Evolutionary conservation across 768 basidiomycete genomes (phyloP).

Genomic region (Gymnopilus junonius): DNA sequence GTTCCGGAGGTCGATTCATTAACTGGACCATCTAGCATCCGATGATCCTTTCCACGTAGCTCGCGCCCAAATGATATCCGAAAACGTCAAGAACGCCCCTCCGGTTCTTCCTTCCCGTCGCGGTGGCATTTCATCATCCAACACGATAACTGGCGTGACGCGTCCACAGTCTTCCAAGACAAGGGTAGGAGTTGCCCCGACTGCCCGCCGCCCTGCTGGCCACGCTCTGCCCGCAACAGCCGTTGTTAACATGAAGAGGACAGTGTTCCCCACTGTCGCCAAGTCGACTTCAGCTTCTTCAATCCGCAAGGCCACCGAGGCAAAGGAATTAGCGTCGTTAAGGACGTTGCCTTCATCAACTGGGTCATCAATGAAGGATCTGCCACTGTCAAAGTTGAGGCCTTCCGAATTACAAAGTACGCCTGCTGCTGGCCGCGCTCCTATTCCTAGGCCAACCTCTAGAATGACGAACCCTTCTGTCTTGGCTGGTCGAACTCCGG

Average conservation of each 20-base stretch:
- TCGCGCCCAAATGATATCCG: slow-evolving; percentile 5
- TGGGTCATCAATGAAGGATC: not conserved
- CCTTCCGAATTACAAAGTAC: not conserved
- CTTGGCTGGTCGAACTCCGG: too few relatives aligned
- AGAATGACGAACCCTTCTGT: too few relatives aligned
- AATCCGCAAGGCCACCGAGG: not conserved
- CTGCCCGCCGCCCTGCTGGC: not conserved
- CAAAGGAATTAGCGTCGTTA: not conserved
- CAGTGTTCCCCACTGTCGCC: not conserved
- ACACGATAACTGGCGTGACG: not conserved
- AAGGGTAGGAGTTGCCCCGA: not conserved
- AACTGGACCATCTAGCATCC: slow-evolving; percentile 4
- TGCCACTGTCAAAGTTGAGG: not conserved
- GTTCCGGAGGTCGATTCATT: not conserved
- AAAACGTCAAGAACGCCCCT: not conserved
- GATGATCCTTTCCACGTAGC: slow-evolving; percentile 25
- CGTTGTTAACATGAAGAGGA: not conserved
- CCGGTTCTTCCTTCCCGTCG: not conserved
- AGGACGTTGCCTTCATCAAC: not conserved
- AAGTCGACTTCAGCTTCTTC: not conserved
- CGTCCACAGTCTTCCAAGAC: slow-evolving; percentile 13
- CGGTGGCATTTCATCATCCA: not conserved
- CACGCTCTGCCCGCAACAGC: not conserved
- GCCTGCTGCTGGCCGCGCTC: not conserved
- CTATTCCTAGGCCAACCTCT: too few relatives aligned